A percentile compares a stretch with the other conserved stretches of the same genome.
Conservation (phyloP, 2,329 filamentous ascomycete species). For the Stachybotrys elegans region DNA sequence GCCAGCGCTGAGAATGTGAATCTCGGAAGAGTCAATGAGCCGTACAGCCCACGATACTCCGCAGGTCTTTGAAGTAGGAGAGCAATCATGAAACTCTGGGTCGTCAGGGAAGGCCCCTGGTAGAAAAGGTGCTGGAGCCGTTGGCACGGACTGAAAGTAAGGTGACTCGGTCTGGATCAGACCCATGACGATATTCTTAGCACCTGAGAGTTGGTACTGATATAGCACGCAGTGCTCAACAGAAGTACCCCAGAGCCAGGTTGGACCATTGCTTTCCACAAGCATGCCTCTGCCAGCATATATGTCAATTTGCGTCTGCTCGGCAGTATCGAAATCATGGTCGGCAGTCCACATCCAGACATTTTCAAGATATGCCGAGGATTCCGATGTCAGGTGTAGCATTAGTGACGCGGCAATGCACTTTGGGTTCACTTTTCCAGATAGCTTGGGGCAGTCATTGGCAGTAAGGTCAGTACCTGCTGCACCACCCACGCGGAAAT, state of each 20-base stretch:
- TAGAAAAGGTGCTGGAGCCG: slow-evolving; percentile 10
- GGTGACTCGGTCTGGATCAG: slow-evolving; percentile 36
- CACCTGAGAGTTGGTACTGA: slow-evolving; percentile 42
- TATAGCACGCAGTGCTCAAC: slow-evolving; percentile 30
- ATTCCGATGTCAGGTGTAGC: slow-evolving; percentile 37
- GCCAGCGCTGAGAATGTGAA: slow-evolving; percentile 20
- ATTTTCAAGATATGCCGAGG: slow-evolving; percentile 46
- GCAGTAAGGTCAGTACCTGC: slow-evolving; percentile 11
- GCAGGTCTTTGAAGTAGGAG: slow-evolving; percentile 9
- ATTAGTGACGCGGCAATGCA: slow-evolving; percentile 57
- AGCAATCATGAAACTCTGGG: slow-evolving; percentile 9
- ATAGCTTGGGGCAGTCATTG: slow-evolving; percentile 15
- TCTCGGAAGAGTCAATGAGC: slow-evolving; percentile 12
- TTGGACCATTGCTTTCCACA: slow-evolving; percentile 21
- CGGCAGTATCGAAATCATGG: slow-evolving; percentile 43
- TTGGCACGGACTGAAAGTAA: slow-evolving; percentile 13
- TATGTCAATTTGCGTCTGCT: slow-evolving; percentile 22
- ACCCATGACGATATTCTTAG: slow-evolving; percentile 42
- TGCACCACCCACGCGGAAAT: slow-evolving; percentile 38
- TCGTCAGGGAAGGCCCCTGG: slow-evolving; percentile 6
- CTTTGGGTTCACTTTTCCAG: slow-evolving; percentile 28
- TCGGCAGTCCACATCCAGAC: slow-evolving; percentile 65
- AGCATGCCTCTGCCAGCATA: slow-evolving; percentile 31
- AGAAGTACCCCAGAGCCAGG: slow-evolving; percentile 22
- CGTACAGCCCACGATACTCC: slow-evolving; percentile 18